Base-by-base conservation (phyloP, 495 filamentous ascomycete species). In the Penicillium psychrofluorescens region DNA sequence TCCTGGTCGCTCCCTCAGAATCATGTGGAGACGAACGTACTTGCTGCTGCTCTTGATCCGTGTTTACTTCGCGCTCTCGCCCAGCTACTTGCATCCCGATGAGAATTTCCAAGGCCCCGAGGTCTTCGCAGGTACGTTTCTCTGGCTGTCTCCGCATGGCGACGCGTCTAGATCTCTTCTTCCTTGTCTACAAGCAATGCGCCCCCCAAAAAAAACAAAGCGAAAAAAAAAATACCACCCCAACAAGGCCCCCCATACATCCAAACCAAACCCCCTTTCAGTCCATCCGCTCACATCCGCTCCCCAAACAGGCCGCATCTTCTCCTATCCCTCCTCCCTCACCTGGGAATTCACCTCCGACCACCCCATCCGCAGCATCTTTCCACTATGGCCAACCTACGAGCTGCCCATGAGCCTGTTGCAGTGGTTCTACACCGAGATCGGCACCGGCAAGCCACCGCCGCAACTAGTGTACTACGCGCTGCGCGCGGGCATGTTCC, bases 101-200 rank as follows among this genome's bases (percentile, higher is more conserved):
- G 92, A 98, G 73, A 88, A 96, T 66, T 98, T 98, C 59, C 92
- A 98, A 59, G 92, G 92, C 13, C 92, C 91, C 8, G 92, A 98
- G 70, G 85, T 97, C 41, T 91, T 95, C 55, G 90, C 90, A 47
- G 90, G 91, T 95, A 81, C 60, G 86, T 72, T 22, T 22, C 2
- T 22, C 22, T 22, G 22, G 2, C 4, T 22, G 22, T 22, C 22
- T 6, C 38, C 4, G 41, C 32, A 35, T 41, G 12, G 29, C 30
- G 22, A 11, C 9, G 35, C 9, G 30, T 35, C 29, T 7, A 15
- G 35, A 22, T 15, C 11, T 5, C 16, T 41, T 14, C 35, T 11
- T 31, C 41, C 22, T n/a, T 22, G 38, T 3, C 4, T 22, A 6
- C 22, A 6, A 22, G 22, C 22, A 22, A 22, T 22, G 22, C 22